Conservation (phyloP, 768 basidiomycete species). For the Flagelloscypha sp. region DNA sequence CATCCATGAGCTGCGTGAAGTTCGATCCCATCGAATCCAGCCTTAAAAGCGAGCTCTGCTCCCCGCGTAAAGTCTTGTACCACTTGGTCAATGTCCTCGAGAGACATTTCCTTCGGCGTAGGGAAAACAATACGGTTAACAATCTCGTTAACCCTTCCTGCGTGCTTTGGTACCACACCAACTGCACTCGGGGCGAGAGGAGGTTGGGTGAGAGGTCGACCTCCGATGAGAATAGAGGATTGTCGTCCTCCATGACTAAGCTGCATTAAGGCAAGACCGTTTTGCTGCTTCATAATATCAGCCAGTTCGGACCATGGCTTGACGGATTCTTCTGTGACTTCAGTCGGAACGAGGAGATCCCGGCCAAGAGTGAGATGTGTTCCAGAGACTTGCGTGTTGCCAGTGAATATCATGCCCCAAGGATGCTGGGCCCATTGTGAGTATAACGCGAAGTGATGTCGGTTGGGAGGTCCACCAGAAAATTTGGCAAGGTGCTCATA, state of each 20-base stretch:
- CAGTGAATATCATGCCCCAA: slow-evolving; percentile 88
- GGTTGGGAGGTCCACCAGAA: slow-evolving; percentile 66
- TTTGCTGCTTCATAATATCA: slow-evolving; percentile 26
- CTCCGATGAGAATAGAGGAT: slow-evolving; percentile 64
- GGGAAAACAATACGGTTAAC: slow-evolving; percentile 53
- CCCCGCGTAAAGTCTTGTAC: slow-evolving; percentile 59
- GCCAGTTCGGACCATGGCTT: slow-evolving; percentile 46
- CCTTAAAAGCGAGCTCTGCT: slow-evolving; percentile 50
- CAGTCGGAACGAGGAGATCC: slow-evolving; percentile 54
- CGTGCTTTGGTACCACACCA: slow-evolving; percentile 30
- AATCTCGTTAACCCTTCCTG: slow-evolving; percentile 14
- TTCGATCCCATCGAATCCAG: slow-evolving; percentile 84
- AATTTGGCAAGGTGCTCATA: slow-evolving; percentile 74
- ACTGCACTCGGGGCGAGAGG: slow-evolving; percentile 70
- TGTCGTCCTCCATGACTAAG: slow-evolving; percentile 80
- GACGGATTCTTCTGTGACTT: slow-evolving; percentile 33
- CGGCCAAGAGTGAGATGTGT: slow-evolving; percentile 64
- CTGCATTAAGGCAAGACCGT: slow-evolving; percentile 66
- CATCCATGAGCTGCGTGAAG: slow-evolving; percentile 84
- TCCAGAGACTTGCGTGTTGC: slow-evolving; percentile 65
- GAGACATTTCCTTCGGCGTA: slow-evolving; percentile 51
- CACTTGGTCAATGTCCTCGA: slow-evolving; percentile 50
- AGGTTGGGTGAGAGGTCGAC: slow-evolving; percentile 47
- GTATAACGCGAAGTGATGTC: slow-evolving; percentile 58
- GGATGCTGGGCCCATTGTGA: slow-evolving; percentile 56